Evolutionary conservation across 129 eudicot species (phyloP), one percentile per base, ranked within the genome.

Genomic region (Daucus carota): DNA sequence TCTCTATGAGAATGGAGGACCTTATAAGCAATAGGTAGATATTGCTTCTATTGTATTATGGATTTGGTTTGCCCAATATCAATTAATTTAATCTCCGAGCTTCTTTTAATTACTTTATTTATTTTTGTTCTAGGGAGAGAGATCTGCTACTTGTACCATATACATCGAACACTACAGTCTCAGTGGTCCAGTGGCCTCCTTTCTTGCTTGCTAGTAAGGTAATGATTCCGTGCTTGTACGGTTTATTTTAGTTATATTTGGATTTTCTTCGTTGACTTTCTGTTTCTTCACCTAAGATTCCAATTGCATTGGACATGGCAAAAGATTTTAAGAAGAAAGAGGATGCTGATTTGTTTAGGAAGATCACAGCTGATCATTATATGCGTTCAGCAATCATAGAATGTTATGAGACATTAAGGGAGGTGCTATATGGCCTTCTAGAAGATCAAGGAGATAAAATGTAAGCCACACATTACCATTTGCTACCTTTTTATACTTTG

Each of bases 141-240:
- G 93, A 95, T 83, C 80, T 95, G 83, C 97, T 95, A 26, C 99
- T 95, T 84, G 97, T 95, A 84, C 99, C 99, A 36, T 92, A 92
- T 76, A 73, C 90, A 38, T 85, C 91, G 66, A 86, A 42, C 18
- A 43, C 91, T 79, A 85, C 41, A 44, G 90, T 92, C 73, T 75
- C 92, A 8, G 97, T 92, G 18, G 93, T 95, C 81, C 99, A 95
- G 85, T 95, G 99, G 99, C 99, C 99, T 78, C 99, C 95, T 78
- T 95, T 95, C 84, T 86, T 95, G 84, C 96, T 95, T 46, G 99
- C 97, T 77, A 95, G 99, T 83, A 95, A 95, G 99, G 99, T 95
- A 78, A 50, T 63, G 24, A 45, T 43, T 2, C 29, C 22, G 54
- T 34, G 20, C 47, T 78, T 36, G 38, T 44, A 75, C 73, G 52